Evolutionary conservation across 768 basidiomycete species (phyloP).

Genomic region (Lentinula raphanica): DNA sequence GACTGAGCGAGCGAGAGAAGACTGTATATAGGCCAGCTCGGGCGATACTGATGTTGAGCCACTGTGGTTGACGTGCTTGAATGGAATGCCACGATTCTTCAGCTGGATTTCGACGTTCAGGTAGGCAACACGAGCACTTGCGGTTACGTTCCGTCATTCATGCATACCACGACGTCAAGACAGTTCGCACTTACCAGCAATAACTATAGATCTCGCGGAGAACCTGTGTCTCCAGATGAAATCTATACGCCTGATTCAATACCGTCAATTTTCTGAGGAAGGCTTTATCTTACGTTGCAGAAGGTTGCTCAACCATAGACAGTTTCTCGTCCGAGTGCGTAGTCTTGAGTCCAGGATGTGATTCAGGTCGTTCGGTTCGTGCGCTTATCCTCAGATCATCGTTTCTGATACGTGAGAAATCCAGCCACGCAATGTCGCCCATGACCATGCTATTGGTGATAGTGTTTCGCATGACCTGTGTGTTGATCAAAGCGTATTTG

Average conservation of each 20-base stretch:
- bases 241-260: slow-evolving; percentile 32
- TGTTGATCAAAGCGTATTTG: slow-evolving; percentile 76
- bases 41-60: slow-evolving; percentile 27
- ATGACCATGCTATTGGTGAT: slow-evolving; percentile 59
- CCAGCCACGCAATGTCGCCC: slow-evolving; percentile 78
- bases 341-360: slow-evolving; percentile 20
- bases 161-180: not conserved
- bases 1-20: slow-evolving; percentile 69
- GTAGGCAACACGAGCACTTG: slow-evolving; percentile 85
- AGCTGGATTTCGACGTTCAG: slow-evolving; percentile 85
- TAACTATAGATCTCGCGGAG: slow-evolving; percentile 80
- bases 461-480: slow-evolving; percentile 47
- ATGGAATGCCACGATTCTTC: slow-evolving; percentile 75
- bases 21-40: slow-evolving; percentile 56
- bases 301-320: not conserved
- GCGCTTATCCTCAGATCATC: slow-evolving; percentile 25
- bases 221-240: slow-evolving; percentile 67
- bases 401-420: slow-evolving; percentile 61
- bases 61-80: slow-evolving; percentile 65
- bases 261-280: not conserved
- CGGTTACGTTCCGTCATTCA: not conserved
- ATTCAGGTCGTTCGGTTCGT: slow-evolving; percentile 20
- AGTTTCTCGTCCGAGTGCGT: slow-evolving; percentile 9
- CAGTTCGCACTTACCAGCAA: slow-evolving; percentile 62
- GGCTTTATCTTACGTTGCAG: slow-evolving; percentile 13